Evolutionary conservation across 83 land plant genomes (phyloP), one percentile per base, ranked within the genome.

Genomic region (Thuja plicata): DNA sequence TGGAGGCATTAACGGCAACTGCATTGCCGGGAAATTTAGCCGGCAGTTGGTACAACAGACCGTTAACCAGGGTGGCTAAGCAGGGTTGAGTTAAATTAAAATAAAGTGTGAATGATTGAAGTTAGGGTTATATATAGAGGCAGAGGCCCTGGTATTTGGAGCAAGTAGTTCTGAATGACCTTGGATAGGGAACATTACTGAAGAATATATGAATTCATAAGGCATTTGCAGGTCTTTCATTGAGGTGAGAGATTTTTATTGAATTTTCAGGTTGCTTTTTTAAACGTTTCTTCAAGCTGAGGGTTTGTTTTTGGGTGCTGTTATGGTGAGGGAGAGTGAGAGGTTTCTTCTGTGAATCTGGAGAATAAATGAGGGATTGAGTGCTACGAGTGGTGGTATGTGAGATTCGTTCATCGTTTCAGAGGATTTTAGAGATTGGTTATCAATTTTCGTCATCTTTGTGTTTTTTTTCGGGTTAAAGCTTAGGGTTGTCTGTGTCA

Each of bases 101-200:
- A 5, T 15, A 48, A 84, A 50, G n/a, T 1, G 10, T 52, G 40
- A 8, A n/a, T 50, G 19, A 34, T 50, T 84, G 86, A 10, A 9
- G 86, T 34, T 15, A 30, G 62, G 62, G 40, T 54, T 84, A 84
- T 84, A 84, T 84, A 84, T 84, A 34, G 62, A 16, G 86, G 46
- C 0, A 19, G n/a, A 17, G 15, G 82, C 21, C 40, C 16, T 3
- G n/a, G 48, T 3, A 16, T 5, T 32, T 1, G 1, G 52, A 83
- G 2, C 50, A 83, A 6, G 19, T 50, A 9, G 62, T 52, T 16
- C 16, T 50, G 40, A 52, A 37, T 3, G 30, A 11, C 17, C 15
- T 3, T n/a, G 24, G 86, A 17, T 52, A 16, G 7, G 32, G 2
- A 50, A 50, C 62, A 52, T 37, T 52, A 27, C 0, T 41, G 30